Evolutionary conservation across 2,329 filamentous ascomycete genomes (phyloP).

Genomic region (Gnomoniopsis smithogilvyi): DNA sequence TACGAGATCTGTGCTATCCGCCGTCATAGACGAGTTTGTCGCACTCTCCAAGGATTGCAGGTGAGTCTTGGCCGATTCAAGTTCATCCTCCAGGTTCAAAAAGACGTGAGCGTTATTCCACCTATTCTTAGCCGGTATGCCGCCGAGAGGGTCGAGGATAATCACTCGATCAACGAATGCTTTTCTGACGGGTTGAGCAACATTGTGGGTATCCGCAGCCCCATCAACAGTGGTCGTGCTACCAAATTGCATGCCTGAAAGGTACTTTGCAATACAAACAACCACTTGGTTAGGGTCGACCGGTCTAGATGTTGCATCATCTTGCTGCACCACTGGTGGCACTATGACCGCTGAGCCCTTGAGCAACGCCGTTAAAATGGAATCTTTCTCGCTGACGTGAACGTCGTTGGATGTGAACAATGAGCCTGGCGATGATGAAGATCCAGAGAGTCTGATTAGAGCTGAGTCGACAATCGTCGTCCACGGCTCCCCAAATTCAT

Average conservation of each 20-base stretch:
- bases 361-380: conserved; percentile 63
- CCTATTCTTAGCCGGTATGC: conserved; percentile 67
- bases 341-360: conserved; percentile 70
- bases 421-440: conserved; percentile 20
- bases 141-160: conserved; percentile 81
- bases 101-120: conserved; percentile 73
- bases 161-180: conserved; percentile 80
- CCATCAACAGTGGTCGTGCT: conserved; percentile 34
- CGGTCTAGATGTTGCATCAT: conserved; percentile 30
- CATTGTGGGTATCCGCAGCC: conserved; percentile 6
- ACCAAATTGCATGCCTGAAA: conserved; percentile 61
- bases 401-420: conserved; percentile 30
- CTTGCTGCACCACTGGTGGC: conserved; percentile 30
- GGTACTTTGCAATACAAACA: conserved; percentile 71
- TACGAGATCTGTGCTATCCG: conserved; percentile 23
- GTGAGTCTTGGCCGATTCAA: conserved; percentile 62
- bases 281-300: conserved; percentile 60
- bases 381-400: conserved; percentile 42
- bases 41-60: conserved; percentile 36
- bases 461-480: conserved; percentile 64
- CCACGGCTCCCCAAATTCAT: conserved; percentile 63
- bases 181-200: conserved; percentile 37
- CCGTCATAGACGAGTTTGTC: not conserved
- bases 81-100: conserved; percentile 92
- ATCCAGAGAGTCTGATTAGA: conserved; percentile 35